Evolutionary conservation across 192 early-diverging fungal genomes (phyloP), one percentile per base, ranked within the genome.

Genomic region (Cladochytrium replicatum): DNA sequence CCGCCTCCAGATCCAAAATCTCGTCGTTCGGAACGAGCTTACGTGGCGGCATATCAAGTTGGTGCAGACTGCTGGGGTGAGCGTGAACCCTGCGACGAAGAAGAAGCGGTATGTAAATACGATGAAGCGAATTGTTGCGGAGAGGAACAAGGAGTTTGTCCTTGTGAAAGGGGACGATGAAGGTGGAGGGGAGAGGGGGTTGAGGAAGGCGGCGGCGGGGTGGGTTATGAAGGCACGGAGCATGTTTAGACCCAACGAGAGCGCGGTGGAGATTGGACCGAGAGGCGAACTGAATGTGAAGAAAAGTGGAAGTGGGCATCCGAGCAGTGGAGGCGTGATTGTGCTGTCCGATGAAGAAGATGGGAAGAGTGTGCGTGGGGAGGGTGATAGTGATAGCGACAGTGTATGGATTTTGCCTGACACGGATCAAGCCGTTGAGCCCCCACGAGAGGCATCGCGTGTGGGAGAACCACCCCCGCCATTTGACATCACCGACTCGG

Each of bases 141-240:
- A 95, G 61, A 61, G 91, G 15, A 80, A 77, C 31, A 69, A 78
- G 32, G 80, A 88, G 54, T 99, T 87, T 50, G 61, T 94, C 23
- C 54, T 99, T 32, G 68, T 91, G 15, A 91, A 92, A 52, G 89
- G 89, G 41, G 84, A 88, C 28, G 74, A 85, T 23, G 54, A 67
- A 7, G 61, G 43, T 1, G 75, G 69, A 1, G 90, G 86, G 0
- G 93, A 88, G 74, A n/a, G n/a, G n/a, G n/a, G n/a, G n/a, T n/a
- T 37, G 17, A 37, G 17, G 34, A 37, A 37, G 17, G 13, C 17
- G 43, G 13, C 43, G 13, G 32, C 43, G 11, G 13, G 43, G 43
- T 27, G 13, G 43, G 17, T 37, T 44, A 44, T 44, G 43, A 44
- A 27, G 32, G n/a, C 43, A 11, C 17, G 13, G 34, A 13, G 34